A percentile compares a stretch with the other conserved stretches of the same genome.
These are phyloP conservation scores for Auriculariales sp. DNA, from an alignment of 768 basidiomycete genomes.

Conservation along the genomic window DNA sequence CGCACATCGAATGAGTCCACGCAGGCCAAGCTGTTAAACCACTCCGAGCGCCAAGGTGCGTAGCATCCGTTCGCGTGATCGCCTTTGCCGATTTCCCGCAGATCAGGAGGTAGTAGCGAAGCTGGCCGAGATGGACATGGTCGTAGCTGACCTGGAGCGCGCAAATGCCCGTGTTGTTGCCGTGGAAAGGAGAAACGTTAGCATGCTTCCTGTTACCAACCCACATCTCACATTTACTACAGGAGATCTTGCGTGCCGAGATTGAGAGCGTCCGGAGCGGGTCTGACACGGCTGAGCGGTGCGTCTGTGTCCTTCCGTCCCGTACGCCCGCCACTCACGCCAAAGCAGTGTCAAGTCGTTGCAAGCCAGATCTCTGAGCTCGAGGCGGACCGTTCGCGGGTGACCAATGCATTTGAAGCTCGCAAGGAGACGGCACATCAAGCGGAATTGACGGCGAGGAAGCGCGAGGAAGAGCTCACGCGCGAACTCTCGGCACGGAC, in stretches of 20 bases:
- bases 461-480: slow-evolving; percentile 36
- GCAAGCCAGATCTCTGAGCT: slow-evolving; percentile 61
- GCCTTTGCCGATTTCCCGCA: slow-evolving; percentile 13
- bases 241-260: slow-evolving; percentile 93
- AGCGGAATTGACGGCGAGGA: slow-evolving; percentile 33
- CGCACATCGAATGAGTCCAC: slow-evolving; percentile 84
- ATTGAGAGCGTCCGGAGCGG: slow-evolving; percentile 83
- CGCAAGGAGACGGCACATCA: slow-evolving; percentile 39
- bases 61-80: background rate
- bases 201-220: background rate
- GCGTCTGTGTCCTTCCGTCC: slow-evolving; percentile 11
- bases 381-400: slow-evolving; percentile 58
- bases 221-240: slow-evolving; percentile 2
- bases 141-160: slow-evolving; percentile 83
- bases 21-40: slow-evolving; percentile 84
- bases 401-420: slow-evolving; percentile 49
- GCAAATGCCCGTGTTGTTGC: slow-evolving; percentile 89
- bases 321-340: background rate
- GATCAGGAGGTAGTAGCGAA: slow-evolving; percentile 88
- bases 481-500: slow-evolving; percentile 36
- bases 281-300: slow-evolving; percentile 57
- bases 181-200: slow-evolving; percentile 84
- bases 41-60: slow-evolving; percentile 77
- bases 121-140: slow-evolving; percentile 87
- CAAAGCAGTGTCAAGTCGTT: slow-evolving; percentile 47